These are phyloP conservation scores for Verticillium isaacii DNA, from an alignment of 2,329 filamentous ascomycete genomes.

Conservation along the genomic window DNA sequence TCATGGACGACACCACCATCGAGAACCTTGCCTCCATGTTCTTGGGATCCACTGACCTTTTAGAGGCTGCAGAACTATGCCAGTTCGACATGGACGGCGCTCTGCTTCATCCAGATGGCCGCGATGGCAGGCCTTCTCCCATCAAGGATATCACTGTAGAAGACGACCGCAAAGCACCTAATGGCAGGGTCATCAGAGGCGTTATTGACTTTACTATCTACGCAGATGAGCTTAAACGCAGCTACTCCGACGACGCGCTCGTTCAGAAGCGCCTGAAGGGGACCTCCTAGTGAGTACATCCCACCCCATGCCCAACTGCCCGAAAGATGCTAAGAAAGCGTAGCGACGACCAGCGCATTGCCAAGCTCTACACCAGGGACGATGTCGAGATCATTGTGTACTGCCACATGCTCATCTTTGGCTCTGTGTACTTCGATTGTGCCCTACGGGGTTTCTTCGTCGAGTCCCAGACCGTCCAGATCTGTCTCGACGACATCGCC, in stretches of 20 bases:
- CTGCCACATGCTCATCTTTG: not conserved
- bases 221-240: not conserved
- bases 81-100: not conserved
- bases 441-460: not conserved
- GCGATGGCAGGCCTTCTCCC: not conserved
- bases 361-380: not conserved
- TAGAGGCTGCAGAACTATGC: not conserved
- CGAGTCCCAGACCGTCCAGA: not conserved
- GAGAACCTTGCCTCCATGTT: not conserved
- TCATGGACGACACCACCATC: not conserved
- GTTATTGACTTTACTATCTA: not conserved
- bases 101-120: not conserved
- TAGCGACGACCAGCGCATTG: not conserved
- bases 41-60: no score
- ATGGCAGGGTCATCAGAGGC: not conserved
- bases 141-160: not conserved
- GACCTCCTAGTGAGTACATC: not conserved
- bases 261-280: not conserved
- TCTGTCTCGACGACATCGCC: not conserved
- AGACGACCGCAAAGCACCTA: not conserved
- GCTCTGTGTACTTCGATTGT: not conserved
- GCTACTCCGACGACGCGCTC: not conserved
- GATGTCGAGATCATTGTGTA: not conserved
- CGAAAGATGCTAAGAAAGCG: not conserved
- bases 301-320: no score